Evolutionary conservation across 345 rosid genomes (phyloP).

Genomic region (Gossypium mustelinum): DNA sequence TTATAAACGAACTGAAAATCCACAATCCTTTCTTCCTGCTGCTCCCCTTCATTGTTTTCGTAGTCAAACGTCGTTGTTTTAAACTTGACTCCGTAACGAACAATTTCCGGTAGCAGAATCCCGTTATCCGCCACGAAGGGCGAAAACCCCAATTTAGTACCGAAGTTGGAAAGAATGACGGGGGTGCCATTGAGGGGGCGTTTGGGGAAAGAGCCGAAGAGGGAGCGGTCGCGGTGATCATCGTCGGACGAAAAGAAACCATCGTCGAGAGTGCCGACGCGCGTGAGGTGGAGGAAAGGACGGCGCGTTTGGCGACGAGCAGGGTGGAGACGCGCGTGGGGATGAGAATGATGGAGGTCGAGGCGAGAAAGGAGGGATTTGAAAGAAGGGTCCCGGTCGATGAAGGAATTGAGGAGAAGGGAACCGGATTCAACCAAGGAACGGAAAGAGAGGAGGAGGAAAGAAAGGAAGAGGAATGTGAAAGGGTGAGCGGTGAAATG

Average conservation of each 20-base stretch:
- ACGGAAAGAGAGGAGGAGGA: slow-evolving; percentile 81
- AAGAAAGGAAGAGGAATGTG: slow-evolving; percentile 65
- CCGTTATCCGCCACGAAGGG: slow-evolving; percentile 51
- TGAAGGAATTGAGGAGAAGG: slow-evolving; percentile 54
- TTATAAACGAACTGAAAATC: slow-evolving; percentile 61
- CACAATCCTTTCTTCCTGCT: slow-evolving; percentile 39
- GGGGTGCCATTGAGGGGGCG: slow-evolving; percentile 51
- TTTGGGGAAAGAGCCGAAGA: slow-evolving; percentile 30
- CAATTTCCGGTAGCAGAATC: slow-evolving; percentile 43
- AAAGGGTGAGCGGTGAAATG: slow-evolving; percentile 43
- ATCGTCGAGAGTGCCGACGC: slow-evolving; percentile 78
- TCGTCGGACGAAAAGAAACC: slow-evolving; percentile 80
- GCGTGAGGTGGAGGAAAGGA: slow-evolving; percentile 79
- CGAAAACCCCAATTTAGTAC: slow-evolving; percentile 51
- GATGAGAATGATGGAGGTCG: slow-evolving; percentile 38
- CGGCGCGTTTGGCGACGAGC: slow-evolving; percentile 46
- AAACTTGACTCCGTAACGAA: slow-evolving; percentile 52
- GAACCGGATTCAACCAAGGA: slow-evolving; percentile 69
- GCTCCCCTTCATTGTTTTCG: slow-evolving; percentile 22
- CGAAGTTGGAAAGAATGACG: slow-evolving; percentile 51
- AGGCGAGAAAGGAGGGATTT: slow-evolving; percentile 79
- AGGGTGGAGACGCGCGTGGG: slow-evolving; percentile 20
- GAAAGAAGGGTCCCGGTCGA: slow-evolving; percentile 83
- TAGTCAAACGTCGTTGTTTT: slow-evolving; percentile 22
- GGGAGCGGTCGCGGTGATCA: slow-evolving; percentile 51